These are phyloP conservation scores for Trichoderma harzianum DNA, from an alignment of 2,329 filamentous ascomycete genomes.

Conservation along the genomic window DNA sequence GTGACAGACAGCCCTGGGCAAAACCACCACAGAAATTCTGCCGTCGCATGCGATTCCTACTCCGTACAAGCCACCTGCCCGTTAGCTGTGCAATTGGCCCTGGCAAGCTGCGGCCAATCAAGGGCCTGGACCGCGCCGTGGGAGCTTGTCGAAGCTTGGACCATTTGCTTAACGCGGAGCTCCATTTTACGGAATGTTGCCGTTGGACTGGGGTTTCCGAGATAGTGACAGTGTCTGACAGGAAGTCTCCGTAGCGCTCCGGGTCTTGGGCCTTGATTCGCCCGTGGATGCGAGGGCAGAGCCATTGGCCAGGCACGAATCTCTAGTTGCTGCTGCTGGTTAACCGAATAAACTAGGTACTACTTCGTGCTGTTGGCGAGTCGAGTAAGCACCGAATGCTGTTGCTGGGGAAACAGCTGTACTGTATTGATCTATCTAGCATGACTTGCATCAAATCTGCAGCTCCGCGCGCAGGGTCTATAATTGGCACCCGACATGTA, in stretches of 20 bases:
- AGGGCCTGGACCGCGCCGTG: constrained; percentile 19
- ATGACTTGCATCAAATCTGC: constrained; percentile 3
- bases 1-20: background rate
- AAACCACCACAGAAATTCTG: constrained; percentile 11
- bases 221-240: constrained; percentile 3
- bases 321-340: background rate
- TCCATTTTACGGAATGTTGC: constrained; percentile 12
- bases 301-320: background rate
- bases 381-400: background rate
- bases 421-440: background rate
- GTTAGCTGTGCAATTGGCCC: constrained; percentile 8
- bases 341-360: background rate
- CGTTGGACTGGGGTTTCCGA: constrained; percentile 2
- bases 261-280: background rate
- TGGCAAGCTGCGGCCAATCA: constrained; percentile 28
- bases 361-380: background rate
- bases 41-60: constrained; percentile 18
- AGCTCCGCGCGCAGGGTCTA: background rate
- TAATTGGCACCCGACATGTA: background rate
- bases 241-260: constrained; percentile 9
- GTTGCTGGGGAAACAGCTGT: background rate
- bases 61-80: background rate
- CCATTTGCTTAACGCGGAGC: constrained; percentile 21
- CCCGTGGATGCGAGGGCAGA: background rate
- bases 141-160: constrained; percentile 33